phyloP scores from a whole-genome alignment of 2,329 filamentous ascomycete genomes.

The Hymenoscyphus repandus region DNA sequence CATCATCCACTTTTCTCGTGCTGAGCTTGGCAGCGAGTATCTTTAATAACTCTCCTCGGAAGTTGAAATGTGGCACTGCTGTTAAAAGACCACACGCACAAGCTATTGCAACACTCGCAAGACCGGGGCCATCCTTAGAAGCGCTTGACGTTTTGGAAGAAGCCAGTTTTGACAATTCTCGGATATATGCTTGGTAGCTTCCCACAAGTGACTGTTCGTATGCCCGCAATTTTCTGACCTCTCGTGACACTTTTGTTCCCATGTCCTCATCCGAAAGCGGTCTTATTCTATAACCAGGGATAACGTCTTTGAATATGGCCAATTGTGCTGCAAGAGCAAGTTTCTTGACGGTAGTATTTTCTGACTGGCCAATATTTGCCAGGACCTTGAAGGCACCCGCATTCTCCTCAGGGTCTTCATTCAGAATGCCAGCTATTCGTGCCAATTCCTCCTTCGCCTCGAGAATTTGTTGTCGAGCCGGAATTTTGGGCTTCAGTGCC shows the following conservation, averaged over 20 bases:
- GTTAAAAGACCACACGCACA: conserved; percentile 79
- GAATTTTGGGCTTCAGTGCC: conserved; percentile 56
- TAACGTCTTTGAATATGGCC: conserved; percentile 90
- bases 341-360: conserved; percentile 72
- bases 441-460: conserved; percentile 91
- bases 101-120: conserved; percentile 73
- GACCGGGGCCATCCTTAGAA: conserved; percentile 38
- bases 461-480: conserved; percentile 72
- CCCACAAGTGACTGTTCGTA: conserved; percentile 86
- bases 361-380: conserved; percentile 65
- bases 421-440: conserved; percentile 71
- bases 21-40: conserved; percentile 83
- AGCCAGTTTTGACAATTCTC: conserved; percentile 66
- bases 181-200: conserved; percentile 81
- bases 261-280: conserved; percentile 70
- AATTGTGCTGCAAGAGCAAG: conserved; percentile 81
- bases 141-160: conserved; percentile 41
- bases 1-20: conserved; percentile 61
- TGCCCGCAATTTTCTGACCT: conserved; percentile 72
- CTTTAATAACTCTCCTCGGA: conserved; percentile 78
- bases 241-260: conserved; percentile 81
- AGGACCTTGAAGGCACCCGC: conserved; percentile 72
- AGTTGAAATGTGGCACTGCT: conserved; percentile 94
- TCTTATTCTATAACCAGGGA: conserved; percentile 92
- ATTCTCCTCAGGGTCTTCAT: conserved; percentile 91